A percentile compares a stretch with the other conserved stretches of the same genome.
Conservation (phyloP, 768 basidiomycete genomes). For the Lactifluus volemus region DNA sequence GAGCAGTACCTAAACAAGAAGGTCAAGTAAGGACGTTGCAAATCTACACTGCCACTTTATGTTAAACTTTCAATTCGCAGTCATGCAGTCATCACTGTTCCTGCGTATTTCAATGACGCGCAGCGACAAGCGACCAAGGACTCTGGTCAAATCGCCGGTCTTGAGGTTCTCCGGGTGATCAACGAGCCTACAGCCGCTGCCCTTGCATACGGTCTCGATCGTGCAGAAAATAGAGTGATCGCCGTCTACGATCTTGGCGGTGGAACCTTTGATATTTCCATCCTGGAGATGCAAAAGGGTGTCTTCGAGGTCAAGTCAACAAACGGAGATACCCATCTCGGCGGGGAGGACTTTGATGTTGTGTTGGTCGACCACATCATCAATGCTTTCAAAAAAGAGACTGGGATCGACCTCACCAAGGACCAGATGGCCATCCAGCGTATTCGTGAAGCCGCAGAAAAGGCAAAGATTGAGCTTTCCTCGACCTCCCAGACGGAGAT, state of each 20-base stretch:
- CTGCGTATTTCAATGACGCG: constrained; percentile 99
- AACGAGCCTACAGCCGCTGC: constrained; percentile 99
- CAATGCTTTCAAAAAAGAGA: constrained; percentile 90
- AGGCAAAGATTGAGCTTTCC: constrained; percentile 97
- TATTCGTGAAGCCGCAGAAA: constrained; percentile 98
- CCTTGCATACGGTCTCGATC: constrained; percentile 94
- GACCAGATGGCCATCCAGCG: constrained; percentile 98
- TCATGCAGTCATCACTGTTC: constrained; percentile 89
- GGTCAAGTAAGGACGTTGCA: constrained; percentile 65
- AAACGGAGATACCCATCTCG: constrained; percentile 97
- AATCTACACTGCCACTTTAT: neutral
- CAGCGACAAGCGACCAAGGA: constrained; percentile 99
- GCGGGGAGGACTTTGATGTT: constrained; percentile 93
- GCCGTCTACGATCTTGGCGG: constrained; percentile 99
- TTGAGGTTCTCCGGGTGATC: constrained; percentile 96
- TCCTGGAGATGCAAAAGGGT: constrained; percentile 98
- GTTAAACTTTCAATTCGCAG: constrained; percentile 29
- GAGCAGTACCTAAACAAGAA: constrained; percentile 89
- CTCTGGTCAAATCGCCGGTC: constrained; percentile 94
- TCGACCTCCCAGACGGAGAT: constrained; percentile 94
- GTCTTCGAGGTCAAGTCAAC: constrained; percentile 99
- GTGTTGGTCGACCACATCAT: constrained; percentile 79
- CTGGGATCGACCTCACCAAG: constrained; percentile 66
- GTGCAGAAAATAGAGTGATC: constrained; percentile 70
- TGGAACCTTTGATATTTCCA: constrained; percentile 99